These are phyloP conservation scores for Rhodomyrtus tomentosa DNA, from an alignment of 345 rosid species.

Conservation along the genomic window DNA sequence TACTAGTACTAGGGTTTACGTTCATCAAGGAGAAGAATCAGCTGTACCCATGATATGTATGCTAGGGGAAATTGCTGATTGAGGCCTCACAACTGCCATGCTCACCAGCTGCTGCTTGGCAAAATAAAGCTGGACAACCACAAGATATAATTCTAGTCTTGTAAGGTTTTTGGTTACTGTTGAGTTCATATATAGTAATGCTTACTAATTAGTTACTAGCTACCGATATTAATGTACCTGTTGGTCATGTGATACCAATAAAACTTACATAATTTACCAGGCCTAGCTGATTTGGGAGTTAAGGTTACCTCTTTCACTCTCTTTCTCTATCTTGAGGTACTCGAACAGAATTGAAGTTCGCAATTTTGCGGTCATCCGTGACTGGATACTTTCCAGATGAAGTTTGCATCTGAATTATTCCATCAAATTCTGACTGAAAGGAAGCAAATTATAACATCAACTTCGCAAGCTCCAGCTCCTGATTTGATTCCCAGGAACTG, in stretches of 20 bases:
- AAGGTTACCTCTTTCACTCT: not conserved
- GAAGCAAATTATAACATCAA: not conserved
- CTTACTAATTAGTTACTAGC: not conserved
- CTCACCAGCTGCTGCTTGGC: not conserved
- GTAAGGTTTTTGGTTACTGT: not conserved
- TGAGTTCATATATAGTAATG: not conserved
- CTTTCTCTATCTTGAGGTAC: not conserved
- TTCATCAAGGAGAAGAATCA: not conserved
- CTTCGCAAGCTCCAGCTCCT: not conserved
- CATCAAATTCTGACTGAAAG: not conserved
- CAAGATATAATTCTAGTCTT: not conserved
- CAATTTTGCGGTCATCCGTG: not conserved
- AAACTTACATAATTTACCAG: not conserved
- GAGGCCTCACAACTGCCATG: not conserved
- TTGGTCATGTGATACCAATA: not conserved
- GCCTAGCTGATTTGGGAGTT: not conserved
- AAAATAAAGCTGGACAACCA: not conserved
- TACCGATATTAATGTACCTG: not conserved
- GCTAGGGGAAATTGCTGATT: not conserved
- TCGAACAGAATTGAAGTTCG: not conserved
- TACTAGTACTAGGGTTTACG: not conserved
- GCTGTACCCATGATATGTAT: not conserved
- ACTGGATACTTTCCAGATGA: not conserved
- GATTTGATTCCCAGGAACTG: not conserved
- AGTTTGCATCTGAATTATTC: not conserved